Conservation (phyloP, 78 protist genomes). For the Dictyostelium intermedium region DNA sequence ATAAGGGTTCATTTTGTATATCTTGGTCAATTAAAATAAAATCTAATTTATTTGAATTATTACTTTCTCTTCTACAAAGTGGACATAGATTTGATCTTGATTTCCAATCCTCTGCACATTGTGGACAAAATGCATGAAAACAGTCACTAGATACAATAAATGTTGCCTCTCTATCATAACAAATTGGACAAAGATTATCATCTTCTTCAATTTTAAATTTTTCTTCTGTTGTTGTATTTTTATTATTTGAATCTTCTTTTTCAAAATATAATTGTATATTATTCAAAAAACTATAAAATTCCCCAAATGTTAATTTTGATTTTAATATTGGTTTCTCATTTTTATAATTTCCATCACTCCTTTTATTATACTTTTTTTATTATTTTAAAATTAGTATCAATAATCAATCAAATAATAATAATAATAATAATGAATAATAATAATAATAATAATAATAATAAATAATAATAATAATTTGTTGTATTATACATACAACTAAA, state of each 20-base stretch:
- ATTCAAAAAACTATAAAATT: slow-evolving; percentile 3
- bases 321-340: not conserved
- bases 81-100: not conserved
- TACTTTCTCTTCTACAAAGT: slow-evolving; percentile 1
- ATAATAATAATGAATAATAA: no score
- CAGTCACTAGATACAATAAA: not conserved
- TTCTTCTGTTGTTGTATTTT: not conserved
- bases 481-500: slow-evolving; percentile 12
- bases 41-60: not conserved
- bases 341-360: not conserved
- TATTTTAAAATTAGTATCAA: no score
- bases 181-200: slow-evolving; percentile 27
- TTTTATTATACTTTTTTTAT: not conserved
- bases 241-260: not conserved
- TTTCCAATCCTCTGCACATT: slow-evolving; percentile 12
- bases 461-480: no score
- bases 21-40: not conserved
- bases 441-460: no score
- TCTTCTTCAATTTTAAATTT: not conserved
- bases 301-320: slow-evolving; percentile 7
- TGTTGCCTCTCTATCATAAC: slow-evolving; percentile 1
- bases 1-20: not conserved
- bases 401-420: no score
- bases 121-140: slow-evolving; percentile 10
- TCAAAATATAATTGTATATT: not conserved